Conservation (phyloP, 805 yeast genomes). For the Lipomyces sp. region DNA sequence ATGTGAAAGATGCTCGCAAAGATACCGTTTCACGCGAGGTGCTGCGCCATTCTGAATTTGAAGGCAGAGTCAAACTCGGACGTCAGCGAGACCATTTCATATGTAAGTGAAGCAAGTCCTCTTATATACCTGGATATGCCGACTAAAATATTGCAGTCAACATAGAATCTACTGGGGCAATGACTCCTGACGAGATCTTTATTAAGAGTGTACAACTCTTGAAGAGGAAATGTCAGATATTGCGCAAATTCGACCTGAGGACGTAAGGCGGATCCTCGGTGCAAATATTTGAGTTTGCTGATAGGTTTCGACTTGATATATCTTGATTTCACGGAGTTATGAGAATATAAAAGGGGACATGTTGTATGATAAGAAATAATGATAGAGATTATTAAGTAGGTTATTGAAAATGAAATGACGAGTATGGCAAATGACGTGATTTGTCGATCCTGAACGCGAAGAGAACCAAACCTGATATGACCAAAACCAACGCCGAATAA, state of each 20-base stretch:
- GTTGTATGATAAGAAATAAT: not conserved
- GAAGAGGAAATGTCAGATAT: conserved; percentile 61
- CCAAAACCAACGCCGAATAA: not conserved
- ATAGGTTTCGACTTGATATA: not conserved
- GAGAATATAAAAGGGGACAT: not conserved
- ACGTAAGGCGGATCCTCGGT: not conserved
- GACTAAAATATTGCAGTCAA: conserved; percentile 52
- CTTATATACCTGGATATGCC: not conserved
- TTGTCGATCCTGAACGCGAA: not conserved
- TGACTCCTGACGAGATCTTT: conserved; percentile 95
- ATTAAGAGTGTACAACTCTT: conserved; percentile 85
- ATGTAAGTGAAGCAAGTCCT: conserved; percentile 42
- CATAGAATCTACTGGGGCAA: conserved; percentile 94
- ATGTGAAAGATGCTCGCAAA: conserved; percentile 84
- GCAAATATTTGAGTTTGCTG: not conserved
- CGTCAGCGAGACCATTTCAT: conserved; percentile 91
- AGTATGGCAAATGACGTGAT: not conserved
- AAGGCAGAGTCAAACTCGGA: conserved; percentile 87
- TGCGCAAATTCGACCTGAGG: conserved; percentile 36
- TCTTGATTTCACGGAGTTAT: not conserved
- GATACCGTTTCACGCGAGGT: conserved; percentile 98
- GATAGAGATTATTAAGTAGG: not conserved
- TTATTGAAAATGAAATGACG: not conserved
- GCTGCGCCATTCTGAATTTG: conserved; percentile 87
- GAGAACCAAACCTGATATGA: not conserved